phyloP scores from a whole-genome alignment of 768 basidiomycete genomes.

The Collybiopsis luxurians region DNA sequence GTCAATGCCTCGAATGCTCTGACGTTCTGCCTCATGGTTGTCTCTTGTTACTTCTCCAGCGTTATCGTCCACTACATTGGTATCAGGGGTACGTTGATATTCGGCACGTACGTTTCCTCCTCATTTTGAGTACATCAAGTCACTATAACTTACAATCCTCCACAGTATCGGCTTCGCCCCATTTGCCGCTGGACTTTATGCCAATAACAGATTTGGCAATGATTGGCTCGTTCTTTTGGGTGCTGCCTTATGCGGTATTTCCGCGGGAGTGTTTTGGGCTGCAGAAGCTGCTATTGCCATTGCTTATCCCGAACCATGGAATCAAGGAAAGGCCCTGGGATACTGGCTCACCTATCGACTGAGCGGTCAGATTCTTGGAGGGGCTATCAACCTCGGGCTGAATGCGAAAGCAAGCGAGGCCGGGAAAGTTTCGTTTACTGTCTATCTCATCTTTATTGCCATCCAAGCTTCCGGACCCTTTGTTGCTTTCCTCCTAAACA shows the following conservation, averaged over 20 bases:
- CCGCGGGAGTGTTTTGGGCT: background rate
- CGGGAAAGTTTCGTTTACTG: slow-evolving; percentile 1
- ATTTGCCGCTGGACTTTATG: slow-evolving; percentile 11
- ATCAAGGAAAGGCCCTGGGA: slow-evolving; percentile 1
- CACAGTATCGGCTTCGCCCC: slow-evolving; percentile 8
- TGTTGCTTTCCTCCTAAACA: background rate
- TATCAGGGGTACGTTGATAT: background rate
- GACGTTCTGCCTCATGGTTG: background rate
- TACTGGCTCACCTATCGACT: slow-evolving; percentile 2
- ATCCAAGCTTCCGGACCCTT: background rate
- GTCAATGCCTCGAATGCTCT: slow-evolving; percentile 11
- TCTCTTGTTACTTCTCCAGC: slow-evolving; percentile 3
- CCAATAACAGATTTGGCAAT: slow-evolving; percentile 7
- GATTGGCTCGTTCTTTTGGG: slow-evolving; percentile 7
- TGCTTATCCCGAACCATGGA: slow-evolving; percentile 9
- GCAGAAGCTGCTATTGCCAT: slow-evolving; percentile 11
- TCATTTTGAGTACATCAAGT: background rate
- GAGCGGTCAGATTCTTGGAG: slow-evolving; percentile 1
- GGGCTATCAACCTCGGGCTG: slow-evolving; percentile 3
- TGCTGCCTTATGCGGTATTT: background rate
- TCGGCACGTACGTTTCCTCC: slow-evolving; percentile 7
- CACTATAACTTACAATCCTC: background rate
- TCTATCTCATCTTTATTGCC: slow-evolving; percentile 3
- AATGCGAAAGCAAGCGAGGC: background rate
- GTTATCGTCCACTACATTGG: background rate